Percentiles rank a stretch among this genome's conserved stretches.
Conservation (phyloP, 2,329 filamentous ascomycete genomes). For the Aspergillus arachidicola region DNA sequence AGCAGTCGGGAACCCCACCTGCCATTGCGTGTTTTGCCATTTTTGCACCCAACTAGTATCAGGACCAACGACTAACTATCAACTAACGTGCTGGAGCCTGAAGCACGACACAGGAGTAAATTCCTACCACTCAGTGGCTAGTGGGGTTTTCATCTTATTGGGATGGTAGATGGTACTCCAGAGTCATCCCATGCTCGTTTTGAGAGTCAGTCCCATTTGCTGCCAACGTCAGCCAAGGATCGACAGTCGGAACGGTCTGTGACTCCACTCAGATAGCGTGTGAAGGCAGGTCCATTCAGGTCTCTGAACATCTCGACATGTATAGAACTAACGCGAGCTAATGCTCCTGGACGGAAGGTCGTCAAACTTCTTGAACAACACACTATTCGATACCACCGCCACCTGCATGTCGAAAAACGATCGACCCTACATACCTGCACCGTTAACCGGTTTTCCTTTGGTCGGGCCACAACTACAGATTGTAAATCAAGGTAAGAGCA, state of each 20-base stretch:
- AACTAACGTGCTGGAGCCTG: not conserved
- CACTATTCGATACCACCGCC: not conserved
- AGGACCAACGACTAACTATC: not conserved
- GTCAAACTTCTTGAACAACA: not conserved
- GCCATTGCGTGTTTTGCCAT: too few relatives aligned
- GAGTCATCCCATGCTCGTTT: not conserved
- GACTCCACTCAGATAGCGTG: constrained; percentile 4
- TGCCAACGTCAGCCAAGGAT: constrained; percentile 13
- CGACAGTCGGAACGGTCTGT: constrained; percentile 7
- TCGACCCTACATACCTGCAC: not conserved
- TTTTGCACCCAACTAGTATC: not conserved
- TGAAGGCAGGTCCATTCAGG: constrained; percentile 1
- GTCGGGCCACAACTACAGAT: not conserved
- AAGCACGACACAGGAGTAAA: not conserved
- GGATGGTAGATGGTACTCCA: not conserved
- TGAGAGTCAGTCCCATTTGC: not conserved
- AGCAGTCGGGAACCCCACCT: not conserved
- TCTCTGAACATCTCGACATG: not conserved
- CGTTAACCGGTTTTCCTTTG: not conserved
- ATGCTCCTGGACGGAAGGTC: not conserved
- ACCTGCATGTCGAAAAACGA: constrained; percentile 2
- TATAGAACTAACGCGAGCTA: constrained; percentile 4
- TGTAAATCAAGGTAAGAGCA: not conserved
- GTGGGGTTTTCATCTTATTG: not conserved
- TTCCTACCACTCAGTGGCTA: not conserved